These are phyloP conservation scores for Rhynchospora pubera DNA, from an alignment of 176 grass and related monocot species.

Conservation along the genomic window DNA sequence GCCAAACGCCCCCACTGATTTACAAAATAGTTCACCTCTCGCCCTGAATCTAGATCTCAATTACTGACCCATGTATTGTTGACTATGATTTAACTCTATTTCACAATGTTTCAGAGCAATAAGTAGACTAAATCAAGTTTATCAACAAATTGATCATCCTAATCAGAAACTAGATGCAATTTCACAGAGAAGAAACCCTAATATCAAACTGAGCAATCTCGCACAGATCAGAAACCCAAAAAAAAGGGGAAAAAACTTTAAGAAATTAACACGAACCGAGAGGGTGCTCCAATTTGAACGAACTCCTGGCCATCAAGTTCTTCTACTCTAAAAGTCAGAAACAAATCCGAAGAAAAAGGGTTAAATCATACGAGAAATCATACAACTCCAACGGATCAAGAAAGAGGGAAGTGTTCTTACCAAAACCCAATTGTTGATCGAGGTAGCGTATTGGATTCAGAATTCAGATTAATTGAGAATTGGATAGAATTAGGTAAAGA, in stretches of 20 bases:
- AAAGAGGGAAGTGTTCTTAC: background rate
- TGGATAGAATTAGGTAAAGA: background rate
- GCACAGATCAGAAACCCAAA: background rate
- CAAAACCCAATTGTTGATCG: background rate
- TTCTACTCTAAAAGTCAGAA: slow-evolving; percentile 5
- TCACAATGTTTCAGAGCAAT: background rate
- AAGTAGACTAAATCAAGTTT: background rate
- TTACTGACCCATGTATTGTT: background rate
- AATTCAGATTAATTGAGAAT: background rate
- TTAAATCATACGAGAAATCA: background rate
- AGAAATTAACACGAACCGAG: slow-evolving; percentile 40
- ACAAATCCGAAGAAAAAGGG: background rate
- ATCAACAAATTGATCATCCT: background rate
- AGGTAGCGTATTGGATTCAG: background rate
- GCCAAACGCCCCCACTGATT: too few relatives aligned
- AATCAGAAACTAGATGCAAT: background rate
- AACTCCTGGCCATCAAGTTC: slow-evolving; percentile 50
- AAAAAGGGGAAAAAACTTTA: background rate
- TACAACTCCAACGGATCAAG: background rate
- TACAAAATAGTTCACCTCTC: background rate
- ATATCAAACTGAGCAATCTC: background rate
- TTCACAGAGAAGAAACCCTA: background rate
- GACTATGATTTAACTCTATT: background rate
- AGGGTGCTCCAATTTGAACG: slow-evolving; percentile 92
- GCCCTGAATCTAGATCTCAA: background rate